These are phyloP conservation scores for Prunus mume DNA, from an alignment of 306 rosid species.

Conservation along the genomic window DNA sequence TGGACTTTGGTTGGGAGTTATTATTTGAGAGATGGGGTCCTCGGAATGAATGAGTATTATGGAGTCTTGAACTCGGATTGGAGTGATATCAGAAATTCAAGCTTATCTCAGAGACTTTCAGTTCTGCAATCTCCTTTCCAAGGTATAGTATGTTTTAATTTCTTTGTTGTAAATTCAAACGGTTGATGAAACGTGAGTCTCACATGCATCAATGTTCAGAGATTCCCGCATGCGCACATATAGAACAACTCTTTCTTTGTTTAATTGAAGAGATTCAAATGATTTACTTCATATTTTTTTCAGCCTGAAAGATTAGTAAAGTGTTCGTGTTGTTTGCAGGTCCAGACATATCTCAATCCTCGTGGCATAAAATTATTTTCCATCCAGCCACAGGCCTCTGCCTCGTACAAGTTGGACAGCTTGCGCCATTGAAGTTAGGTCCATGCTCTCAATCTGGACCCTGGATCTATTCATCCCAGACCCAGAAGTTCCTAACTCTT, in stretches of 20 bases:
- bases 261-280: background rate
- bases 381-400: slow-evolving; percentile 83
- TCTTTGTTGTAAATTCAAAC: background rate
- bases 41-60: slow-evolving; percentile 69
- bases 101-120: slow-evolving; percentile 47
- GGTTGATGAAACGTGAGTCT: background rate
- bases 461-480: slow-evolving; percentile 47
- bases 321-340: slow-evolving; percentile 37
- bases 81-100: slow-evolving; percentile 45
- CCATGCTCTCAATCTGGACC: slow-evolving; percentile 53
- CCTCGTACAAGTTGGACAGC: slow-evolving; percentile 35
- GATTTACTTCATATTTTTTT: background rate
- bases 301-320: background rate
- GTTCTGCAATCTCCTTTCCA: slow-evolving; percentile 69
- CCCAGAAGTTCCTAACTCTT: slow-evolving; percentile 37
- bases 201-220: too few relatives aligned
- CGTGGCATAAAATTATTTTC: slow-evolving; percentile 46
- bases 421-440: slow-evolving; percentile 48
- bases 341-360: slow-evolving; percentile 32
- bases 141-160: slow-evolving; percentile 37
- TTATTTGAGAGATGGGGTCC: slow-evolving; percentile 63
- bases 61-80: slow-evolving; percentile 65
- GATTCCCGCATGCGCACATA: background rate
- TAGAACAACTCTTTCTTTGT: background rate
- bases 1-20: slow-evolving; percentile 92